Base-by-base conservation (phyloP, 1,284 basidiomycete genomes). In the Sporisorium scitamineum region DNA sequence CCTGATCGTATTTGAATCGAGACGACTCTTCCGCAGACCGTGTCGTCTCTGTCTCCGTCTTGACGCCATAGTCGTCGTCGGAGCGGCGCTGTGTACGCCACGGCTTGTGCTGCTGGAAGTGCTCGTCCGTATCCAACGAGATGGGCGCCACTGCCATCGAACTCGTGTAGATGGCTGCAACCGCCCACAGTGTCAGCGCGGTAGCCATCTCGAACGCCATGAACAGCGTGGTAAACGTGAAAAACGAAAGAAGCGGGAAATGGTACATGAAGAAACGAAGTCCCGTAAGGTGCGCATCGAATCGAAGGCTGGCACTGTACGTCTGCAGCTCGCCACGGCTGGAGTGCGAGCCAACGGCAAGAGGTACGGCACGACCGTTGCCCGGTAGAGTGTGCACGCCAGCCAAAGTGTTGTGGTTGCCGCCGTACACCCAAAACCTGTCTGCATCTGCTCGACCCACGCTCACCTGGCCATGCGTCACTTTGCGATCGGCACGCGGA, bases 251-350 rank as follows among this genome's bases (percentile, higher is more conserved):
- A 14, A 84, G 47, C 0, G 84, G 80, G 39, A 83, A 78, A 51
- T 82, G 72, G 55, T 81, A 82, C 80, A 85, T 81, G 64, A 79
- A 76, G 66, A 79, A 85, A 60, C 79, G 50, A 16, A 82, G 55
- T 7, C 84, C 84, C 1, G 76, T 75, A 11, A 85, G 61, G 37
- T 79, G 80, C 18, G 83, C 84, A 45, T 85, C 78, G 52, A 85
- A 84, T 22, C 81, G 78, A 13, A 85, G 58, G 27, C 72, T 74
- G 10, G 72, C 80, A 16, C 57, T 50, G 27, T 77, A 74, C 34
- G 80, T 79, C 63, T 85, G 83, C 51, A 85, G 56, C 65, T 79
- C 81, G 34, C 81, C 81, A 1, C 81, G 56, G 45, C 78, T 80
- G 8, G 70, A 56, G 24, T 70, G 67, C 31, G 71, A 76, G 13